phyloP scores from a whole-genome alignment of 2,329 filamentous ascomycete species.

The Colletotrichum liriopes region DNA sequence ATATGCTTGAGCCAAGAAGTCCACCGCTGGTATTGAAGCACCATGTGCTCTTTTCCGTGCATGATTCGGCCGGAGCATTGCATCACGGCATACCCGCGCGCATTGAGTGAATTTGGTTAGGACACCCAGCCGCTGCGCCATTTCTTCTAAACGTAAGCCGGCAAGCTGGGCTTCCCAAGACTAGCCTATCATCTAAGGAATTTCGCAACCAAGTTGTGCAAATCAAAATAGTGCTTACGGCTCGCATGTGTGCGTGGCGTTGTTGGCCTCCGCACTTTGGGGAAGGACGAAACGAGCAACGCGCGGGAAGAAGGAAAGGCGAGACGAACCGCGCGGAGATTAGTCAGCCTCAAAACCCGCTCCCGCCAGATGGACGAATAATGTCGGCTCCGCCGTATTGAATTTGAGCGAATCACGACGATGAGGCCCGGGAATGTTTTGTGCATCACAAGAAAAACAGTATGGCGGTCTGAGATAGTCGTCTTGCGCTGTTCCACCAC shows the following conservation, averaged over 20 bases:
- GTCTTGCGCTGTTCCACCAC: neutral
- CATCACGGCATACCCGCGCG: conserved; percentile 16
- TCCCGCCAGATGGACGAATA: neutral
- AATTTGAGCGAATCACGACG: neutral
- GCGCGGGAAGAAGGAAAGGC: neutral
- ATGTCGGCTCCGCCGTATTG: neutral
- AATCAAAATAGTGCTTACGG: neutral
- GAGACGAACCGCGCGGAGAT: conserved; percentile 26
- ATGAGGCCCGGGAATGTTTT: neutral
- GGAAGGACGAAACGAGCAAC: conserved; percentile 17
- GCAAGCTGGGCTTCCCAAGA: neutral
- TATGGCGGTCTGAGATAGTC: neutral
- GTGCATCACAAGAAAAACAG: neutral
- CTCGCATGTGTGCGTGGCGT: neutral
- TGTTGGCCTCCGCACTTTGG: neutral
- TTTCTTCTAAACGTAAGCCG: neutral
- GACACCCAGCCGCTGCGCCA: neutral
- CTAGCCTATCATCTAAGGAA: neutral
- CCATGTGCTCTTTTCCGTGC: neutral
- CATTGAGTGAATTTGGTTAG: neutral
- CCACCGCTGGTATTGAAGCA: neutral
- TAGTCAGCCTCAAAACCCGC: neutral
- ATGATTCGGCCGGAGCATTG: neutral
- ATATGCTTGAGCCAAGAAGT: no score
- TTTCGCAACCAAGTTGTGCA: neutral